Percentiles rank a stretch among this genome's conserved stretches.
Conservation (phyloP, 768 basidiomycete genomes). For the Termitomyces sp. region DNA sequence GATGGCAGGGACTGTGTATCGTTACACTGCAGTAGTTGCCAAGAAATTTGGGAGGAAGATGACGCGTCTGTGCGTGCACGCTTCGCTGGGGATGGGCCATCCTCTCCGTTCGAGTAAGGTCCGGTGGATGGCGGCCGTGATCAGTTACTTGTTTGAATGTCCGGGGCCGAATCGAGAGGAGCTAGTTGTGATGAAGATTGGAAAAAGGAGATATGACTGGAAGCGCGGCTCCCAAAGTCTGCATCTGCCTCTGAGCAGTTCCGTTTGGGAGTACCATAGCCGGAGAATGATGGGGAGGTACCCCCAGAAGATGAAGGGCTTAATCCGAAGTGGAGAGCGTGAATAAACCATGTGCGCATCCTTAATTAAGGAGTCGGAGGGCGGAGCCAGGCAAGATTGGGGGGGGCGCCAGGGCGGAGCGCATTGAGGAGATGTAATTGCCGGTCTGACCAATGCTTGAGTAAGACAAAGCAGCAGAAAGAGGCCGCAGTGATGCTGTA, state of each 20-base stretch:
- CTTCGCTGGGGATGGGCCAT: slow-evolving; percentile 69
- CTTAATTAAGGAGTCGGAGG: slow-evolving; percentile 79
- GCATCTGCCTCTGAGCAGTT: slow-evolving; percentile 68
- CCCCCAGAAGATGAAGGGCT: slow-evolving; percentile 42
- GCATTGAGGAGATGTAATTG: slow-evolving; percentile 41
- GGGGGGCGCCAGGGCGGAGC: slow-evolving; percentile 67
- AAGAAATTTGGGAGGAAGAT: slow-evolving; percentile 30
- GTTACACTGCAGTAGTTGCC: slow-evolving; percentile 28
- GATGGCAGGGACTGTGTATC: slow-evolving; percentile 28
- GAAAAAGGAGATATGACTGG: slow-evolving; percentile 18
- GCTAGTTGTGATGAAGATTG: slow-evolving; percentile 22
- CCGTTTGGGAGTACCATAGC: slow-evolving; percentile 56
- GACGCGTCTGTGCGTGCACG: slow-evolving; percentile 59
- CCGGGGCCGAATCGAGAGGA: slow-evolving; percentile 28
- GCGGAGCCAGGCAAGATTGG: slow-evolving; percentile 88
- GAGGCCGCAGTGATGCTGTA: slow-evolving; percentile 55
- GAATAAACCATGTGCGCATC: slow-evolving; percentile 81
- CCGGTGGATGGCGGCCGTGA: slow-evolving; percentile 50
- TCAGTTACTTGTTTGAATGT: slow-evolving; percentile 44
- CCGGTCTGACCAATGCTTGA: slow-evolving; percentile 47
- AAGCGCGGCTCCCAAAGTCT: slow-evolving; percentile 28
- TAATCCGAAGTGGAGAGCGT: slow-evolving; percentile 74
- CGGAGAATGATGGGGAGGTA: slow-evolving; percentile 49
- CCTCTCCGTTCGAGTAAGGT: slow-evolving; percentile 51
- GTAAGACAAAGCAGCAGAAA: slow-evolving; percentile 71